Conservation (phyloP, 1,284 basidiomycete genomes). For the Tilletia indica region DNA sequence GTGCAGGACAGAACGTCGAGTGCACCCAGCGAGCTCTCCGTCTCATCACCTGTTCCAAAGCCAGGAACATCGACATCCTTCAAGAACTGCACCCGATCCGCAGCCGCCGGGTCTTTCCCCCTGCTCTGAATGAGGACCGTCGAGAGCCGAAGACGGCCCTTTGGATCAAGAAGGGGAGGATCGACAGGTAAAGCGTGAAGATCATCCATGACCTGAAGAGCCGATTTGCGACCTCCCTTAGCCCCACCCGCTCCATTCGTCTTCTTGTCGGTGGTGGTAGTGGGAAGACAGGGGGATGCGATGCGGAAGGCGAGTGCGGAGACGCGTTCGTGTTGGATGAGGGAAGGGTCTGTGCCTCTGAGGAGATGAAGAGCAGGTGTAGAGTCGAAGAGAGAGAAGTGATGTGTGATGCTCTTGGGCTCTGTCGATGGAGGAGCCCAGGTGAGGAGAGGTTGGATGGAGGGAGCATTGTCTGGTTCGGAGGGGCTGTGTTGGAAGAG, state of each 20-base stretch:
- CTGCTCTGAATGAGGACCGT: neutral
- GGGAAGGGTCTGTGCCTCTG: neutral
- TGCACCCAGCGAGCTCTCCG: neutral
- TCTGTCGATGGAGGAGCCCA: neutral
- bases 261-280: neutral
- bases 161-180: neutral
- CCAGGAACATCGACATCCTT: neutral
- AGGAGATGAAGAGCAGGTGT: conserved; percentile 8
- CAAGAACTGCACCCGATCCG: neutral
- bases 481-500: neutral
- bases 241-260: neutral
- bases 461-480: neutral
- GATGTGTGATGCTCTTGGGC: neutral
- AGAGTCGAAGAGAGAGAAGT: neutral
- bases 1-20: neutral
- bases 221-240: conserved; percentile 1
- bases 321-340: conserved; percentile 8
- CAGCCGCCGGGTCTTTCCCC: conserved; percentile 1
- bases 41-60: neutral
- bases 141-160: neutral
- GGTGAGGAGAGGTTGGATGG: neutral
- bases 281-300: neutral
- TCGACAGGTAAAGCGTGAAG: neutral
- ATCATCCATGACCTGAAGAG: conserved; percentile 7
- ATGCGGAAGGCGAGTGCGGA: neutral